Base-by-base conservation (phyloP, 768 basidiomycete species). In the Rhizopogon vulgaris region DNA sequence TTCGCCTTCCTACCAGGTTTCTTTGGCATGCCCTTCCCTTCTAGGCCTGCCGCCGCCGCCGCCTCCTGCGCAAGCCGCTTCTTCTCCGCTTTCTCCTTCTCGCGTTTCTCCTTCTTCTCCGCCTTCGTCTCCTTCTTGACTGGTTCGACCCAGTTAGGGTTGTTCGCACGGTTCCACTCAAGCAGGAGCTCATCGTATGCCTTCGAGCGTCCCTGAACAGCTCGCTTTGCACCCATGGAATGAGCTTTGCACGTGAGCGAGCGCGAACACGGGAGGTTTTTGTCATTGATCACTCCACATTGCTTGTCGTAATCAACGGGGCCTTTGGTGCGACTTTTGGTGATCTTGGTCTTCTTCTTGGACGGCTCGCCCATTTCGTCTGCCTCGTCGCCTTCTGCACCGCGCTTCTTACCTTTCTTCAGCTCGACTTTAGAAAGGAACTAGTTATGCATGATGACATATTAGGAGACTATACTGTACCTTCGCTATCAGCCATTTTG, bases 211-310 rank as follows among this genome's bases (percentile, higher is more conserved):
- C 91, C 91, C 55, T 80, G 78, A 1, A 99, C 94, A 8, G 88
- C 82, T 15, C 95, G 87, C 69, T 99, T 99, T 10, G 92, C 89
- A 12, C 92, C 92, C 86, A 99, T 95, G 2, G 91, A 87, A 65
- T 99, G 95, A 5, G 95, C 92, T 70, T 99, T 99, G 75, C 95
- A 99, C 0, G 95, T 97, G 36, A 99, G 78, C 6, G 93, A 93
- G 25, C 95, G 89, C 11, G 93, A 92, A 64, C 95, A 99, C 0
- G 91, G 93, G 6, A 92, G 72, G 40, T 79, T 79, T 68, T 96
- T 96, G 71, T 95, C 94, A 71, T 95, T 97, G 66, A 96, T 95
- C 36, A 98, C 95, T 47, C 95, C 94, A 60, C 95, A 98, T 58
- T 96, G 94, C 51, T 80, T 84, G 72, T 96, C 91, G 57, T 84